Evolutionary conservation across 164 flowering plant genomes (phyloP).

Genomic region (Nymphaea colorata): DNA sequence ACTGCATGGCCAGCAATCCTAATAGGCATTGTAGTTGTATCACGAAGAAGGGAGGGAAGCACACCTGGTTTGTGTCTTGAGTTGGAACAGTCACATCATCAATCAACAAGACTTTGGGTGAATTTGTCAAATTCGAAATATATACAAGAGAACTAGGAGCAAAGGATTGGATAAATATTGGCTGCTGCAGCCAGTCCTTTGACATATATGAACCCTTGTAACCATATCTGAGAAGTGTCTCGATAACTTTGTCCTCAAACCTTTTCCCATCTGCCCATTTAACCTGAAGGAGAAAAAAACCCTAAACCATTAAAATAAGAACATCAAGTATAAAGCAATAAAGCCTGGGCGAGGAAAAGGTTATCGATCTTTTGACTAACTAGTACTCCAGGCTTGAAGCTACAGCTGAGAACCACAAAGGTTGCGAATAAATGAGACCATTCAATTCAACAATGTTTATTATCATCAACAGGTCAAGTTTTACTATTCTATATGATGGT

Average conservation of each 20-base stretch:
- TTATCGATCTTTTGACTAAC: no score
- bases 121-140: conserved; percentile 60
- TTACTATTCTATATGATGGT: no score
- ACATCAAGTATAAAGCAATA: no score
- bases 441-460: no score
- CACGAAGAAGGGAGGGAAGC: conserved; percentile 2
- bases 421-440: no score
- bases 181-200: conserved; percentile 80
- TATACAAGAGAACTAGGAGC: conserved; percentile 90
- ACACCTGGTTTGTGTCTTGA: conserved; percentile 25
- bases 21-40: not conserved
- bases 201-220: conserved; percentile 86
- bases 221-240: conserved; percentile 73
- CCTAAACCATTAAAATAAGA: no score
- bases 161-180: conserved; percentile 88
- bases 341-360: no score
- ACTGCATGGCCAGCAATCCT: no score
- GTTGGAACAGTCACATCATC: conserved; percentile 54
- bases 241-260: conserved; percentile 84
- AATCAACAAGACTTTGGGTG: conserved; percentile 81
- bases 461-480: no score
- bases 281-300: conserved; percentile 34
- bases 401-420: no score
- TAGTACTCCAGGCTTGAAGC: no score
- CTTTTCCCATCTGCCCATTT: conserved; percentile 81